Base-by-base conservation (phyloP, 2,329 filamentous ascomycete genomes). In the Zymoseptoria passerinii region DNA sequence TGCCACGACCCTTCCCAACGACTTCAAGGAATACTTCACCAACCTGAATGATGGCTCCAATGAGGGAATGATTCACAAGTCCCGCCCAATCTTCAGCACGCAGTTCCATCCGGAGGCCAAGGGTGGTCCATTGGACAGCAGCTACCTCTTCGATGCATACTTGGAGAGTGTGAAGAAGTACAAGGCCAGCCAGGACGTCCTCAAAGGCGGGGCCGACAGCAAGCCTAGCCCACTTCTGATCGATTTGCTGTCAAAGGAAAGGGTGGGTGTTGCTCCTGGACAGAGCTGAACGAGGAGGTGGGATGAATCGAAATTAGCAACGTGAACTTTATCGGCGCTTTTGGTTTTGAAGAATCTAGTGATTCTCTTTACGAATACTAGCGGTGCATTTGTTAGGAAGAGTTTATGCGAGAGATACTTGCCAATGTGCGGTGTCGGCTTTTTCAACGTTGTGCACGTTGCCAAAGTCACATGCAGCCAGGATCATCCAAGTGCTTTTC, bases 81-180 rank as follows among this genome's bases (percentile, higher is more conserved):
- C 89, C 59, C 89, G 92, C 40, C 94, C 94, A 63, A 99, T 99
- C 74, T 97, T 99, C 83, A 92, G 89, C 64, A 96, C 92, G 23
- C 94, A 99, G 77, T 99, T 99, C 85, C 94, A 99, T 73, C 94
- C 94, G 16, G 94, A 99, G 78, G 94, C 94, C 67, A 96, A 96
- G 81, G 94, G 94, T 61, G 94, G 94, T 56, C 94, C 94, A 56
- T 88, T 96, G 77, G 94, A 99, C 80, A 95, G 90, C 64, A 86
- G 90, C 1, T 97, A 95, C 77, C 82, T 99, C 60, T 99, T 99
- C 71, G 94, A 99, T 77, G 90, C 90, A 79, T 99, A 97, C 78
- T 79, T 97, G 51, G 85, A 95, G 74, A 92, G 88, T 70, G 91
- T 97, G 40, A 82, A 85, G 74, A 83, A 88, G 72, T 96, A 92